Base-by-base conservation (phyloP, 2,329 filamentous ascomycete species). In the Cladophialophora psammophila region DNA sequence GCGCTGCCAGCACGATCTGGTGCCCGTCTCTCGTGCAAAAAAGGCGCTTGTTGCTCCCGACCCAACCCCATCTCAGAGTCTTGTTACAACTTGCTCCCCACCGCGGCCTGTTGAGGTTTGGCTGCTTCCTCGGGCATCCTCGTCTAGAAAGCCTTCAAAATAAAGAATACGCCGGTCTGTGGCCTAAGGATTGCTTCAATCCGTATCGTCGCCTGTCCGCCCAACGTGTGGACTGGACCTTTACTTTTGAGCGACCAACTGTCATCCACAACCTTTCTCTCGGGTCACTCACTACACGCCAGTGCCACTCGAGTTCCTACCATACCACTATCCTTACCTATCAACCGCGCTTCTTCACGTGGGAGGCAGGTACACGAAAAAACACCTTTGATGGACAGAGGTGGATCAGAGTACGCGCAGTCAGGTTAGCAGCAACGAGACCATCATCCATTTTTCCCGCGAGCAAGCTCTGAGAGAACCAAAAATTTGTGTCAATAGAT, bases 381-480 rank as follows among this genome's bases (percentile, higher is more conserved):
- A 66, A 57, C 62, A 64, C 60, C 58, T 65, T 73, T 72, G 63
- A 86, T 87, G 84, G 84, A 87, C 80, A 83, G 84, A 80, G 81
- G 84, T 86, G 85, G 88, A 78, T 82, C 89, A 83, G 90, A 92
- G 81, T 93, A 91, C 84, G 87, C 90, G 88, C 90, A 93, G 88
- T 88, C 90, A 92, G 91, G 90, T 93, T 92, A 92, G 90, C 89
- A 78, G 85, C 80, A 88, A 89, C 88, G 87, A 79, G 84, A n/a
- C 82, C 85, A 84, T 88, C 84, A 82, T 65, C 60, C 3, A 26
- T 26, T 26, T 62, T 60, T 52, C 3, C 55, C n/a, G 35, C 55
- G 66, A 72, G 38, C 72, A 67, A 57, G 35, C 69, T 69, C 70
- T 73, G 61, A 71, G 60, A 69, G 26, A 26, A 26, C 26, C 26